These are phyloP conservation scores for Annona cherimola DNA, from an alignment of 164 flowering plant genomes.

Conservation along the genomic window DNA sequence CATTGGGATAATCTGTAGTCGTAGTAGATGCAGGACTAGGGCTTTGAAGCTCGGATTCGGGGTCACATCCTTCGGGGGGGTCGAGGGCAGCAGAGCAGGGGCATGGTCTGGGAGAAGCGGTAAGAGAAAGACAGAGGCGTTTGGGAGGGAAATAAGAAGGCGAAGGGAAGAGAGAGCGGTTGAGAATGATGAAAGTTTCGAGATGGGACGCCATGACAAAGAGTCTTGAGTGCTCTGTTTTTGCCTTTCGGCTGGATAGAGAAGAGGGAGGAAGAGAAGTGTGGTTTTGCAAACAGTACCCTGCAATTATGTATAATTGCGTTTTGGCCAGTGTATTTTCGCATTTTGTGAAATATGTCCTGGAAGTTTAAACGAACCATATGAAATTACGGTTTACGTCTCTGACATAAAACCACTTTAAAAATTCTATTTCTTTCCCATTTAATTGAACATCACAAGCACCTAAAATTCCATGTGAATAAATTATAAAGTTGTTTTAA, in stretches of 20 bases:
- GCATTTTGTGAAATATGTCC: no score
- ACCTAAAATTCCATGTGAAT: no score
- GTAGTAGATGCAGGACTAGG: constrained; percentile 6
- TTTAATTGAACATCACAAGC: no score
- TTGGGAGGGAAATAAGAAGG: neutral
- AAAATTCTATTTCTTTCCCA: no score
- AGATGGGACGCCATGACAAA: constrained; percentile 16
- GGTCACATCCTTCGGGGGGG: constrained; percentile 1
- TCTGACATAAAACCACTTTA: no score
- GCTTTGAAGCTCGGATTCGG: constrained; percentile 3
- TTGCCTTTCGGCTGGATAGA: neutral
- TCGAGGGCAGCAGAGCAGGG: constrained; percentile 7
- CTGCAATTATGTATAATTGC: no score
- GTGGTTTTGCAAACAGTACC: neutral
- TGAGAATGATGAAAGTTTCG: constrained; percentile 9
- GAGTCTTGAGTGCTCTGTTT: neutral
- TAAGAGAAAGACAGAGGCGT: constrained; percentile 2
- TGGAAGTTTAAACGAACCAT: no score
- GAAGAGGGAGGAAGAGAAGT: neutral
- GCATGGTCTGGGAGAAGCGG: constrained; percentile 11
- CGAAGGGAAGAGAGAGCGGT: constrained; percentile 8
- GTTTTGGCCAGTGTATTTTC: no score
- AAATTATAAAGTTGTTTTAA: no score
- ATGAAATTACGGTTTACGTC: no score
- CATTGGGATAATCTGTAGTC: neutral